These are phyloP conservation scores for Penicillium argentinense DNA, from an alignment of 495 filamentous ascomycete genomes.

Conservation along the genomic window DNA sequence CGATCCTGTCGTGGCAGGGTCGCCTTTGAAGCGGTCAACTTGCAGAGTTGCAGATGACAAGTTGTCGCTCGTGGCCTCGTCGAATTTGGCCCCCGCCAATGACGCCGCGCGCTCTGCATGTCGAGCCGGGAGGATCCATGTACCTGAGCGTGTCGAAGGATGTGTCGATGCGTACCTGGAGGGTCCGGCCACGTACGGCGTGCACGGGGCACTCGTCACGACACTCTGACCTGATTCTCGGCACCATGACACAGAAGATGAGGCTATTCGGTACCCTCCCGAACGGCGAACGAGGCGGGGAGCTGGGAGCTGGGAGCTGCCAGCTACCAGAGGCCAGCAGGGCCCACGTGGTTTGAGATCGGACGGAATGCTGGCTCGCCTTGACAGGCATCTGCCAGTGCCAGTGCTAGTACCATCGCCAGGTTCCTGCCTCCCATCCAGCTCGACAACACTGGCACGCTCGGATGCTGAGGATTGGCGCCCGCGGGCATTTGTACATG, in stretches of 20 bases:
- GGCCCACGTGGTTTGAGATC: no score
- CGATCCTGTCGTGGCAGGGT: conserved; percentile 1
- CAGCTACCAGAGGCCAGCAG: no score
- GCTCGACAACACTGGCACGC: no score
- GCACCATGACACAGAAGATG: conserved; percentile 6
- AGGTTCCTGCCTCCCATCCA: no score
- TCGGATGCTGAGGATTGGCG: no score
- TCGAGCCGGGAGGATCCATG: conserved; percentile 24
- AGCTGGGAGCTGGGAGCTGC: no score
- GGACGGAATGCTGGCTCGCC: no score
- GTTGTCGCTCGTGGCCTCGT: conserved; percentile 10
- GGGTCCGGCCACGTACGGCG: conserved; percentile 24
- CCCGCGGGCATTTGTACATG: no score
- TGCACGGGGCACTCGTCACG: no score
- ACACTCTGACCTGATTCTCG: neutral
- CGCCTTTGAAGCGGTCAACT: conserved; percentile 27
- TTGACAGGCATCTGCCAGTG: no score
- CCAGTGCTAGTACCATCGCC: no score
- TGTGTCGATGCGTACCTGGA: conserved; percentile 21
- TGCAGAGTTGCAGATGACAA: conserved; percentile 11
- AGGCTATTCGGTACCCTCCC: conserved; percentile 14
- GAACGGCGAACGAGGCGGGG: neutral
- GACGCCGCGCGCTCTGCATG: conserved; percentile 6
- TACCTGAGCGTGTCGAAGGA: conserved; percentile 10
- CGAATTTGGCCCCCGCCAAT: conserved; percentile 13